Evolutionary conservation across 2,329 filamentous ascomycete genomes (phyloP).

Genomic region (Cercospora berteroae): DNA sequence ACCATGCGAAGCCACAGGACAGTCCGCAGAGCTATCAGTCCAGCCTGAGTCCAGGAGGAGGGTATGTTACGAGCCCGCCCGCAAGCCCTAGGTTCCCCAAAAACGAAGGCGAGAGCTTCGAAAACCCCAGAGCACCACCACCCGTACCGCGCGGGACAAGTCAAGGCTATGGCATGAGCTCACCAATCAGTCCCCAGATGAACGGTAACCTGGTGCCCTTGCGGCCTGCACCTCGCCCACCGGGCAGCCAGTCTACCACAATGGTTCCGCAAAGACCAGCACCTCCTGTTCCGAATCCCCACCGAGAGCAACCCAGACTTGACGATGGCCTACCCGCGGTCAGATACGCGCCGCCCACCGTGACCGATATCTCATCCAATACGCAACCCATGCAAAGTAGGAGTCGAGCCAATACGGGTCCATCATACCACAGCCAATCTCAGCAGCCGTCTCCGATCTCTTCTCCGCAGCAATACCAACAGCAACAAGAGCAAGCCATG

Average conservation of each 20-base stretch:
- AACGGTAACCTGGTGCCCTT: slow-evolving; percentile 65
- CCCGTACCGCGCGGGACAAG: slow-evolving; percentile 65
- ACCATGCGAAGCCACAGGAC: slow-evolving; percentile 68
- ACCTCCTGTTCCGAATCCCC: slow-evolving; percentile 50
- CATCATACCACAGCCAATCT: slow-evolving; percentile 40
- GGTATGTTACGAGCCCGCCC: slow-evolving; percentile 69
- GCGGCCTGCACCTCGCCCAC: slow-evolving; percentile 81
- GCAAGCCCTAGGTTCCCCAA: slow-evolving; percentile 83
- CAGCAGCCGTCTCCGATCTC: slow-evolving; percentile 46
- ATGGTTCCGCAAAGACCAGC: slow-evolving; percentile 47
- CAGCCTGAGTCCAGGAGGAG: slow-evolving; percentile 38
- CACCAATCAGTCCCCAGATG: slow-evolving; percentile 41
- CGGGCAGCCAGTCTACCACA: slow-evolving; percentile 49
- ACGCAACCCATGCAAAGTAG: slow-evolving; percentile 39
- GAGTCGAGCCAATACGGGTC: slow-evolving; percentile 47
- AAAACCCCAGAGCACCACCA: slow-evolving; percentile 90
- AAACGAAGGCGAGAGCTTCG: slow-evolving; percentile 90
- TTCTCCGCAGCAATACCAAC: slow-evolving; percentile 51
- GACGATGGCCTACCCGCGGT: slow-evolving; percentile 45
- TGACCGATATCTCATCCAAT: slow-evolving; percentile 38
- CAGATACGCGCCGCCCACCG: slow-evolving; percentile 44
- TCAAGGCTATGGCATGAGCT: slow-evolving; percentile 44
- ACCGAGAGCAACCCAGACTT: slow-evolving; percentile 27
- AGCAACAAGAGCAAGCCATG: slow-evolving; percentile 85
- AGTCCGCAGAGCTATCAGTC: slow-evolving; percentile 37